A percentile compares a stretch with the other conserved stretches of the same genome.
Evolutionary conservation across 1,284 basidiomycete genomes (phyloP).

Genomic region (Xanthoconium separans): DNA sequence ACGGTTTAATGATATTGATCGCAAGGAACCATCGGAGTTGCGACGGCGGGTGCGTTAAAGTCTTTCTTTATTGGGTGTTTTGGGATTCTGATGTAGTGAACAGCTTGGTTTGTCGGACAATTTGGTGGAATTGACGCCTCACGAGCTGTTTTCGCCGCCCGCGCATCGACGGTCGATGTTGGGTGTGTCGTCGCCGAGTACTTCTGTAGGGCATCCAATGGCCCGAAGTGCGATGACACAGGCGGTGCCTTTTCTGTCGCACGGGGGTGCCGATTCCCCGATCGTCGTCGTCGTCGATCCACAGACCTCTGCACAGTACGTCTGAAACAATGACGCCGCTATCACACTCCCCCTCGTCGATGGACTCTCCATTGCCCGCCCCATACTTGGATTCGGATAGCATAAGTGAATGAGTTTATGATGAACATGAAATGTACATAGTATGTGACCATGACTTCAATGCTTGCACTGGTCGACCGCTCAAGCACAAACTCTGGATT

Average conservation of each 20-base stretch:
- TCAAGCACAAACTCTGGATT: no score
- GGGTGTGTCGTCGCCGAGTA: slow-evolving; percentile 45
- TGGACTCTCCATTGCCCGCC: slow-evolving; percentile 46
- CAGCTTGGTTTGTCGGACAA: slow-evolving; percentile 74
- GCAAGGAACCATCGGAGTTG: slow-evolving; percentile 77
- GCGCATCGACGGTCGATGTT: slow-evolving; percentile 55
- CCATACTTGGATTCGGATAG: no score
- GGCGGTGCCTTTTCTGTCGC: slow-evolving; percentile 61
- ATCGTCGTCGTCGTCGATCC: slow-evolving; percentile 59
- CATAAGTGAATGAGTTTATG: no score
- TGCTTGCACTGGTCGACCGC: no score
- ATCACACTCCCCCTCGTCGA: slow-evolving; percentile 59
- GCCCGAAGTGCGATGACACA: slow-evolving; percentile 34
- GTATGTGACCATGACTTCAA: no score
- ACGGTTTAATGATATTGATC: slow-evolving; percentile 75
- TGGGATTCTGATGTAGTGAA: neutral
- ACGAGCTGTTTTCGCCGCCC: slow-evolving; percentile 67
- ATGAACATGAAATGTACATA: no score
- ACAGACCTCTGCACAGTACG: slow-evolving; percentile 44
- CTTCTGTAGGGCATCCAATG: slow-evolving; percentile 39
- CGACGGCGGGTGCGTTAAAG: slow-evolving; percentile 59
- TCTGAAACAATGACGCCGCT: slow-evolving; percentile 56
- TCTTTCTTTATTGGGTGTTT: neutral
- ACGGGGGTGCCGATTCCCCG: slow-evolving; percentile 70
- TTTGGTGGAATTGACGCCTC: slow-evolving; percentile 59